A percentile compares a stretch with the other conserved stretches of the same genome.
Conservation (phyloP, 1,284 basidiomycete genomes). For the Crucibulum cyathiforme region DNA sequence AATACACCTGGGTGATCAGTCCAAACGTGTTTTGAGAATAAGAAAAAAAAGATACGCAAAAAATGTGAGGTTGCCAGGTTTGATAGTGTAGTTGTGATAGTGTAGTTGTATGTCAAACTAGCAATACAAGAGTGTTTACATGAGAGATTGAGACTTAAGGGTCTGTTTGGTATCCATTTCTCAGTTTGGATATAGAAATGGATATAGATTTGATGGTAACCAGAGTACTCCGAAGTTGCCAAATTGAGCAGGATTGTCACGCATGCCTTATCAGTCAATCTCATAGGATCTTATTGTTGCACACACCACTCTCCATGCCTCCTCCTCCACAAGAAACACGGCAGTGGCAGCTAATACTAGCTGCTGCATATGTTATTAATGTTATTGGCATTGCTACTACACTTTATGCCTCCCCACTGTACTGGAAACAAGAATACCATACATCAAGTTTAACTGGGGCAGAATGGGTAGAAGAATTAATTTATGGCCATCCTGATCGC, state of each 20-base stretch:
- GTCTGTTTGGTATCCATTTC: too few species aligned
- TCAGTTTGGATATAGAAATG: too few species aligned
- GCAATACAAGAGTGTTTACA: too few species aligned
- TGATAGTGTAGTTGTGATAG: too few species aligned
- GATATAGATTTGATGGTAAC: too few species aligned
- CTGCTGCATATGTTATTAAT: background rate
- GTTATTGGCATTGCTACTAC: background rate
- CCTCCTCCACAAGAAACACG: background rate
- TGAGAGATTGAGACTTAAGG: too few species aligned
- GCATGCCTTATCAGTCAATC: background rate
- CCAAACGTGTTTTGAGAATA: too few species aligned
- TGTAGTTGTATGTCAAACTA: too few species aligned
- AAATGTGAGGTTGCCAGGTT: too few species aligned
- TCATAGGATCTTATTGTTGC: background rate
- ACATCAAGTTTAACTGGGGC: conserved; percentile 11
- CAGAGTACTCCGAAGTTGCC: too few species aligned
- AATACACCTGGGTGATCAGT: background rate
- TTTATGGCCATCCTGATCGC: conserved; percentile 2
- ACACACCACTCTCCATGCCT: background rate
- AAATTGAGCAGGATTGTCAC: too few species aligned
- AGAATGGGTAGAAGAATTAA: conserved; percentile 2
- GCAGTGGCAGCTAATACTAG: background rate
- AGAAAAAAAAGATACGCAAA: too few species aligned
- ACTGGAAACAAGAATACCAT: conserved; percentile 10
- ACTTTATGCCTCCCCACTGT: background rate